Percentiles rank a stretch among this genome's conserved stretches.
Evolutionary conservation across 176 grass and related monocot species (phyloP).

Genomic region (Juncus inflexus): DNA sequence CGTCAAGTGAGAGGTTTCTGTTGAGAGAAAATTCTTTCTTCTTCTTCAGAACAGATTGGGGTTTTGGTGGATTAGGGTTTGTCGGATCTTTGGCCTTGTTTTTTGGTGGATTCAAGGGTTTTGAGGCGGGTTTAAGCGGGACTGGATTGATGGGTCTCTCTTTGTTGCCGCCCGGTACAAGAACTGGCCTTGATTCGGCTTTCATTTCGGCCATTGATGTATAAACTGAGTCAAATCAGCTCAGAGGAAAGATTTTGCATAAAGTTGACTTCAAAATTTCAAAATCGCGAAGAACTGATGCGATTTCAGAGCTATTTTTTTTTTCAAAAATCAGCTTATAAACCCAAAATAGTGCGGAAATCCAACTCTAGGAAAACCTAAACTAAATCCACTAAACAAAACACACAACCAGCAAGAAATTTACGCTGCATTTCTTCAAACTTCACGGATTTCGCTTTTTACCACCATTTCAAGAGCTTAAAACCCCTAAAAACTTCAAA

Average conservation of each 20-base stretch:
- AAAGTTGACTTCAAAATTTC: background rate
- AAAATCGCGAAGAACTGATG: background rate
- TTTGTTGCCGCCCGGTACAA: conserved; percentile 25
- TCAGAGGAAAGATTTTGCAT: conserved; percentile 13
- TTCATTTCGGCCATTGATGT: conserved; percentile 16
- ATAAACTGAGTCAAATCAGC: background rate
- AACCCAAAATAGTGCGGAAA: background rate
- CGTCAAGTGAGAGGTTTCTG: conserved; percentile 49
- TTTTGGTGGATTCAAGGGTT: conserved; percentile 15
- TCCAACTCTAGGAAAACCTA: background rate
- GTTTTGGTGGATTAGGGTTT: background rate
- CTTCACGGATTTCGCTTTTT: background rate
- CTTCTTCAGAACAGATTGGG: conserved; percentile 1
- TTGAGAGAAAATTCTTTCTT: conserved; percentile 17
- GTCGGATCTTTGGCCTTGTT: conserved; percentile 11
- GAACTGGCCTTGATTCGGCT: conserved; percentile 18
- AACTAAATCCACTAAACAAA: conserved; percentile 4
- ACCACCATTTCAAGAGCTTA: background rate
- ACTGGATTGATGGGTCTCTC: conserved; percentile 3
- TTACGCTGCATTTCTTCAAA: conserved; percentile 5
- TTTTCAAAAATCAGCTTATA: background rate
- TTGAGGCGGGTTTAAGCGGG: conserved; percentile 14
- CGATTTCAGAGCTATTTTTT: background rate
- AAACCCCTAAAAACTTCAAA: background rate
- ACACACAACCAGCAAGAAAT: background rate